Conservation (phyloP, 192 early-diverging fungal species). For the Rhizophlyctis rosea region DNA sequence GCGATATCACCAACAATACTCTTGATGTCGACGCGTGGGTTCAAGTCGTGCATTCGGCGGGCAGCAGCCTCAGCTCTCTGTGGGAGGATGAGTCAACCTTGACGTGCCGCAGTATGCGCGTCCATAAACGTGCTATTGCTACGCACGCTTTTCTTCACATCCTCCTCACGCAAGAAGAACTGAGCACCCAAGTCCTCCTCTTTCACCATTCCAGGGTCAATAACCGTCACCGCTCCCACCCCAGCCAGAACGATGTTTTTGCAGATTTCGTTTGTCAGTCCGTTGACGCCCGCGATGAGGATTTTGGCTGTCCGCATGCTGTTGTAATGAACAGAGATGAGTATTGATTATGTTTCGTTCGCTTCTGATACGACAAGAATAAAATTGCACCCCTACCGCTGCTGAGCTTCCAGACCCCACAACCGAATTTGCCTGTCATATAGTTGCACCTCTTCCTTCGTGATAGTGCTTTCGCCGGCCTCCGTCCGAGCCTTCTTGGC, state of each 20-base stretch:
- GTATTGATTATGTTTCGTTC: too few relatives aligned
- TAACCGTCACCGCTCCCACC: conserved; percentile 68
- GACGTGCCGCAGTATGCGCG: not conserved
- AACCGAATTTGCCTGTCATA: conserved; percentile 98
- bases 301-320: conserved; percentile 81
- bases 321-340: conserved; percentile 4
- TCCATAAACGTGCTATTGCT: conserved; percentile 18
- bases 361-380: not conserved
- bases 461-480: conserved; percentile 1
- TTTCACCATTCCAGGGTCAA: conserved; percentile 58
- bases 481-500: not conserved
- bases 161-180: conserved; percentile 61
- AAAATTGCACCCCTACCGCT: conserved; percentile 48
- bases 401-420: conserved; percentile 94
- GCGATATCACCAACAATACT: conserved; percentile 46
- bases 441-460: conserved; percentile 81
- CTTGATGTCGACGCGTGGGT: conserved; percentile 74
- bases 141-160: conserved; percentile 72
- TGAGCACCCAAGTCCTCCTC: conserved; percentile 70
- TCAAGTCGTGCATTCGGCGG: conserved; percentile 64
- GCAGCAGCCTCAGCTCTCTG: conserved; percentile 66
- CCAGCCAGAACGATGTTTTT: conserved; percentile 94
- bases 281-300: conserved; percentile 68
- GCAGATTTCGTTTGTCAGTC: conserved; percentile 77
- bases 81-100: too few relatives aligned